phyloP scores from a whole-genome alignment of 768 basidiomycete genomes.

The Pholiota conissans region DNA sequence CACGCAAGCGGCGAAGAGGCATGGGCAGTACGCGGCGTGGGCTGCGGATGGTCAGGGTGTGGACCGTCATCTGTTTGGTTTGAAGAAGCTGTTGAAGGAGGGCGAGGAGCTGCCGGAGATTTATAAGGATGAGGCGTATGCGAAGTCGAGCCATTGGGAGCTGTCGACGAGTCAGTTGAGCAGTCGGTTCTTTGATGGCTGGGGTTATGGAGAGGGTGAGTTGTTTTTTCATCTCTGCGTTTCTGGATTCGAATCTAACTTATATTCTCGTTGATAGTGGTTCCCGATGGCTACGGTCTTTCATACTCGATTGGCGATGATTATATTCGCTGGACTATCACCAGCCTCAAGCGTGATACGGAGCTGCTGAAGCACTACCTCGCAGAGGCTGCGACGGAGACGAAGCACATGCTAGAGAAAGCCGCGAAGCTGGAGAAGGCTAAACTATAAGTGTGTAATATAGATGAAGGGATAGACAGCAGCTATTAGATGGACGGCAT shows the following conservation, averaged over 20 bases:
- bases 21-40: constrained; percentile 86
- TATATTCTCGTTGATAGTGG: constrained; percentile 35
- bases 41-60: constrained; percentile 95
- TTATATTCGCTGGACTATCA: constrained; percentile 90
- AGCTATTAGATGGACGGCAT: no score
- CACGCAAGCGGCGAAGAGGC: constrained; percentile 73
- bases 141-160: constrained; percentile 85
- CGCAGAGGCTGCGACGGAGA: constrained; percentile 79
- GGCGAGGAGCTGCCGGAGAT: constrained; percentile 75
- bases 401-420: constrained; percentile 72
- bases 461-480: no score
- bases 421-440: constrained; percentile 45
- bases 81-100: constrained; percentile 77
- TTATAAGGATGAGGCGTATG: constrained; percentile 72
- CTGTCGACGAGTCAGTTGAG: constrained; percentile 88
- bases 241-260: neutral
- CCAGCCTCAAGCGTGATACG: constrained; percentile 59
- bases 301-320: constrained; percentile 87
- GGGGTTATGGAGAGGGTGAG: constrained; percentile 96
- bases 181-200: constrained; percentile 82
- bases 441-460: neutral
- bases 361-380: constrained; percentile 67
- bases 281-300: constrained; percentile 88
- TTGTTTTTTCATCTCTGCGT: constrained; percentile 7
- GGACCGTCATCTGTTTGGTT: constrained; percentile 92